Evolutionary conservation across 495 filamentous ascomycete species (phyloP).

Genomic region (Pseudoneurospora amorphoporcata): DNA sequence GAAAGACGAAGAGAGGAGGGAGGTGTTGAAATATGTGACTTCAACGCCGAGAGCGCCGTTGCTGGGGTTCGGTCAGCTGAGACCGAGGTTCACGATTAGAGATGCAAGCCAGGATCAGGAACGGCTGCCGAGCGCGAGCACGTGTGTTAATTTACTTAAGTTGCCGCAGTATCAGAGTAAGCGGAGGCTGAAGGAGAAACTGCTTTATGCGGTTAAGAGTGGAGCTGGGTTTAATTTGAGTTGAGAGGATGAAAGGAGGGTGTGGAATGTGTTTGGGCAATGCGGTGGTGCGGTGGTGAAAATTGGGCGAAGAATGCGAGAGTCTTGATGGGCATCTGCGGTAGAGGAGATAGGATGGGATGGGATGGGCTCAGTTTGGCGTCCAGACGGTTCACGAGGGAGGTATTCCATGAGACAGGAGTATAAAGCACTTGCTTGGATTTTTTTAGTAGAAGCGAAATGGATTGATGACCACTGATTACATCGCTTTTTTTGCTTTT

Average conservation of each 20-base stretch:
- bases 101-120: slow-evolving; percentile 73
- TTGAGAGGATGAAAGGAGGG: slow-evolving; percentile 18
- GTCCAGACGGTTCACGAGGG: not conserved
- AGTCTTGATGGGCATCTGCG: not conserved
- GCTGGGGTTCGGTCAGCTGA: slow-evolving; percentile 78
- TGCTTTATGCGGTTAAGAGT: slow-evolving; percentile 83
- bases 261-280: not conserved
- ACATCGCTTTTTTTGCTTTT: too few relatives aligned
- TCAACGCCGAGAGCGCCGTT: slow-evolving; percentile 87
- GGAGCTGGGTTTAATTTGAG: slow-evolving; percentile 94
- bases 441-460: not conserved
- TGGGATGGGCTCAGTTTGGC: not conserved
- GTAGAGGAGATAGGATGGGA: not conserved
- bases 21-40: slow-evolving; percentile 93
- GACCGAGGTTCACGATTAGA: slow-evolving; percentile 79
- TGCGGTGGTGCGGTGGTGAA: not conserved
- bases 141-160: slow-evolving; percentile 93
- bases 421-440: not conserved
- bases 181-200: slow-evolving; percentile 56
- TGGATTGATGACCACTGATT: not conserved
- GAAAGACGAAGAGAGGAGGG: slow-evolving; percentile 61
- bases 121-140: slow-evolving; percentile 86
- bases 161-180: slow-evolving; percentile 69
- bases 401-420: not conserved
- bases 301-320: not conserved